These are phyloP conservation scores for Penicillium riverlandense DNA, from an alignment of 495 filamentous ascomycete genomes.

Conservation along the genomic window DNA sequence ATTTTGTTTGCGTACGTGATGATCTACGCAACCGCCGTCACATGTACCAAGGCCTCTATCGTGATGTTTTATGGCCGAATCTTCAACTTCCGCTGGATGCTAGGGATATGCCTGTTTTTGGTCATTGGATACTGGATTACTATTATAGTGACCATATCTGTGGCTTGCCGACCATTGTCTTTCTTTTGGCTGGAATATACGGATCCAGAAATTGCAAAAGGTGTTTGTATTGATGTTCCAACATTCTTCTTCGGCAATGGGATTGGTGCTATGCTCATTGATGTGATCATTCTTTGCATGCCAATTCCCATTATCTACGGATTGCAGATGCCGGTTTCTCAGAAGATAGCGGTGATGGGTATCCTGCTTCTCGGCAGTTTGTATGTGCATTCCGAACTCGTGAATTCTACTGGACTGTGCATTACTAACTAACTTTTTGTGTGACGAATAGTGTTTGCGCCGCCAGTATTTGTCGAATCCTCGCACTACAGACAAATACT, in stretches of 20 bases:
- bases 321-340: constrained; percentile 25
- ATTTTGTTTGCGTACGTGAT: constrained; percentile 10
- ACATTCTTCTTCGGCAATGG: constrained; percentile 9
- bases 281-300: constrained; percentile 32
- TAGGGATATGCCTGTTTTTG: constrained; percentile 2
- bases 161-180: constrained; percentile 5
- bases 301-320: constrained; percentile 29
- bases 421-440: too few species aligned
- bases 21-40: constrained; percentile 5
- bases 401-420: not conserved
- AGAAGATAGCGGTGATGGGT: constrained; percentile 25
- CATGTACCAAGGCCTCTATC: constrained; percentile 9
- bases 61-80: constrained; percentile 10
- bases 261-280: constrained; percentile 20
- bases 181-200: constrained; percentile 9
- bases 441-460: constrained; percentile 9
- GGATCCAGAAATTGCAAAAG: not conserved
- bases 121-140: constrained; percentile 3
- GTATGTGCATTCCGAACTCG: constrained; percentile 11
- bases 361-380: constrained; percentile 33
- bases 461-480: constrained; percentile 10
- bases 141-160: constrained; percentile 2
- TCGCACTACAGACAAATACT: constrained; percentile 7
- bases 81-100: constrained; percentile 6
- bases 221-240: constrained; percentile 2